Conservation (phyloP, 1,284 basidiomycete genomes). For the Cryptococcus amylolentus region DNA sequence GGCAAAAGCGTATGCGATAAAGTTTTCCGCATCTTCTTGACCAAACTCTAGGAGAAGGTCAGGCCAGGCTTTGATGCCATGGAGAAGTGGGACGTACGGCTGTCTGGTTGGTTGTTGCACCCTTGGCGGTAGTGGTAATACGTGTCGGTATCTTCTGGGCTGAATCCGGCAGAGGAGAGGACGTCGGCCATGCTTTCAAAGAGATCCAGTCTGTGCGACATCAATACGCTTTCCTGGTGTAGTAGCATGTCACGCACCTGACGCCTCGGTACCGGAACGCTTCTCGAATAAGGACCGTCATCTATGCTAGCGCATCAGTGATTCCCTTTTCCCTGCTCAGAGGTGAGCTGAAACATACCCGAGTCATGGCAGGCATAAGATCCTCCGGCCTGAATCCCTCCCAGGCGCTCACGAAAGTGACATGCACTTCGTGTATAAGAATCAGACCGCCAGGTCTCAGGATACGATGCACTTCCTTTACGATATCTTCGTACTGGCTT, state of each 20-base stretch:
- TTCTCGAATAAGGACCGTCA: neutral
- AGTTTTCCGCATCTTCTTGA: slow-evolving; percentile 7
- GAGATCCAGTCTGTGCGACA: slow-evolving; percentile 4
- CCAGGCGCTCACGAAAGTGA: slow-evolving; percentile 6
- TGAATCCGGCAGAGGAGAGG: slow-evolving; percentile 13
- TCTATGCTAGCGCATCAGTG: neutral
- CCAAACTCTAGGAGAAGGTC: neutral
- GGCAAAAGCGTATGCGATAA: slow-evolving; percentile 8
- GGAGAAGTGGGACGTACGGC: neutral
- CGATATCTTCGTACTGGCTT: slow-evolving; percentile 7
- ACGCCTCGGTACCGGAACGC: slow-evolving; percentile 10
- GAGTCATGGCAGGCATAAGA: slow-evolving; percentile 6
- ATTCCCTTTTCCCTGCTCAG: neutral
- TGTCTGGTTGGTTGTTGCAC: slow-evolving; percentile 5
- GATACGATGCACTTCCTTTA: slow-evolving; percentile 13
- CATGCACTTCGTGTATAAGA: slow-evolving; percentile 17
- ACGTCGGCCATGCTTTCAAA: slow-evolving; percentile 12
- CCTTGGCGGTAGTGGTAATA: slow-evolving; percentile 12
- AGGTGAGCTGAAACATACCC: neutral
- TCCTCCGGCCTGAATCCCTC: slow-evolving; percentile 6
- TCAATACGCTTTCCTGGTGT: neutral
- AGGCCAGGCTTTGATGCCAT: neutral
- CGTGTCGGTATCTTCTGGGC: slow-evolving; percentile 4
- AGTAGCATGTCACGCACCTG: slow-evolving; percentile 8
- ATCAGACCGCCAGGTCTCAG: slow-evolving; percentile 17